These are phyloP conservation scores for Globisporangium middletonii DNA, from an alignment of 352 stramenopile genomes.

Conservation along the genomic window DNA sequence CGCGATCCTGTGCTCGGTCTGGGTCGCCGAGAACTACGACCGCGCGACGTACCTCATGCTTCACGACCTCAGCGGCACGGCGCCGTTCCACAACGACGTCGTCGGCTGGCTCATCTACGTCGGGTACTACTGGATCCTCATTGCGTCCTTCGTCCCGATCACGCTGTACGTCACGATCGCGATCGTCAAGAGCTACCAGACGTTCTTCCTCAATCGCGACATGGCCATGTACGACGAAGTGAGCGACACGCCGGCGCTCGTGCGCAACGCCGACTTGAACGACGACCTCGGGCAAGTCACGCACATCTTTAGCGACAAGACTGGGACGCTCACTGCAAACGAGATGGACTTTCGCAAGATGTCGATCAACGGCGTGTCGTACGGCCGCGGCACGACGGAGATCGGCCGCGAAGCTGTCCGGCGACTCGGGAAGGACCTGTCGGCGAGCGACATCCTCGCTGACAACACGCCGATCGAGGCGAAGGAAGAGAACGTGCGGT, in stretches of 20 bases:
- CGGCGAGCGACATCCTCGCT: conserved; percentile 64
- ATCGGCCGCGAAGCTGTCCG: conserved; percentile 74
- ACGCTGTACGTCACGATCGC: conserved; percentile 86
- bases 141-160: conserved; percentile 85
- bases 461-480: conserved; percentile 49
- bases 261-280: conserved; percentile 82
- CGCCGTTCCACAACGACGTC: conserved; percentile 69
- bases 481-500: conserved; percentile 73
- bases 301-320: conserved; percentile 88
- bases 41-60: conserved; percentile 70
- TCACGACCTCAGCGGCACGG: conserved; percentile 44
- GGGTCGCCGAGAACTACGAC: conserved; percentile 51
- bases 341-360: conserved; percentile 89
- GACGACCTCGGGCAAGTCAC: conserved; percentile 85
- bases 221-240: conserved; percentile 80
- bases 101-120: conserved; percentile 71
- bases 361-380: conserved; percentile 76
- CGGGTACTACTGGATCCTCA: conserved; percentile 87
- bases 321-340: conserved; percentile 79
- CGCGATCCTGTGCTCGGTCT: conserved; percentile 57
- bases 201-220: conserved; percentile 82
- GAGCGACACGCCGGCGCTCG: conserved; percentile 71
- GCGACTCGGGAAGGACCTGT: conserved; percentile 68
- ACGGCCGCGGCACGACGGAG: conserved; percentile 77
- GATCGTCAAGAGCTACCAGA: conserved; percentile 86